Conservation (phyloP, 441 rosid genomes). For the Melastoma candidum region DNA sequence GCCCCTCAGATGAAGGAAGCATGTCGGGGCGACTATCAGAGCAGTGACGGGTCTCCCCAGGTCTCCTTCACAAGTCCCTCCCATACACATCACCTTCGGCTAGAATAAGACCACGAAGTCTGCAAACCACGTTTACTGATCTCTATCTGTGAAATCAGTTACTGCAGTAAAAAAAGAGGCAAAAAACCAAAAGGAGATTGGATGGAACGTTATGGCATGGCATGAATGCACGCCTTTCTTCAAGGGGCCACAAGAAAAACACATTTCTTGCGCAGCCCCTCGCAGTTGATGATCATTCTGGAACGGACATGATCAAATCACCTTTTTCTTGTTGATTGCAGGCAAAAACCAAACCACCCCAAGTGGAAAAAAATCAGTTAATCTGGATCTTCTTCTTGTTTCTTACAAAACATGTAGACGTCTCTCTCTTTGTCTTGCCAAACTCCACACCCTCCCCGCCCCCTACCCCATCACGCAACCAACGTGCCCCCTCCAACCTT, state of each 20-base stretch:
- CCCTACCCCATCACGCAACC: constrained; percentile 67
- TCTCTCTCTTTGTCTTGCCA: not conserved
- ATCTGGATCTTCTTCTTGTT: no score
- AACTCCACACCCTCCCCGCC: constrained; percentile 33
- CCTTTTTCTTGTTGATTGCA: constrained; percentile 9
- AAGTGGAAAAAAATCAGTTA: no score
- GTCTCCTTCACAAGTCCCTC: constrained; percentile 25
- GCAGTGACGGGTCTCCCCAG: constrained; percentile 58
- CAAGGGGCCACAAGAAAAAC: constrained; percentile 64
- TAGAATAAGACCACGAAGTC: not conserved
- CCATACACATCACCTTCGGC: constrained; percentile 16
- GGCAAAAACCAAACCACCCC: no score
- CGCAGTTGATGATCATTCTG: not conserved
- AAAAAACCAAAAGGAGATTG: not conserved
- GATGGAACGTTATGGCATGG: constrained; percentile 12
- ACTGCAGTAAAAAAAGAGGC: not conserved
- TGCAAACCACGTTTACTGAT: no score
- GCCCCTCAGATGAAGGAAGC: constrained; percentile 86
- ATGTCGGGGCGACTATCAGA: constrained; percentile 46
- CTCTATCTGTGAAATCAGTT: no score
- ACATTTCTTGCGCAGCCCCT: constrained; percentile 69
- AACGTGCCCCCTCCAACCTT: constrained; percentile 43
- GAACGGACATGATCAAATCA: constrained; percentile 10
- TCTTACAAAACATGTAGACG: no score
- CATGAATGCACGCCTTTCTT: constrained; percentile 35